These are phyloP conservation scores for Tuber magnatum DNA, from an alignment of 495 filamentous ascomycete genomes.

Conservation along the genomic window DNA sequence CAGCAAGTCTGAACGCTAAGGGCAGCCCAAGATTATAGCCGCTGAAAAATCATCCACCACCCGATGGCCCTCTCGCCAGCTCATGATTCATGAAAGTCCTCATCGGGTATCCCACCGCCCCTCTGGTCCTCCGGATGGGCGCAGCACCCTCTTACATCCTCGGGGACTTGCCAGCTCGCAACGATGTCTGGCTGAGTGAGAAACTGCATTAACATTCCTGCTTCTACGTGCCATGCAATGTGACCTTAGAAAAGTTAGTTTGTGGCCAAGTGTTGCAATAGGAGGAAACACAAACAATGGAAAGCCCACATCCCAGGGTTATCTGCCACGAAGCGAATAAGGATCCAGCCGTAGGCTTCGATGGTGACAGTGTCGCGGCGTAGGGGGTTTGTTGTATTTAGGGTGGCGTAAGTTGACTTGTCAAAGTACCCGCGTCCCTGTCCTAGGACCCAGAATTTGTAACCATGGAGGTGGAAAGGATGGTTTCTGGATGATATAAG, in stretches of 20 bases:
- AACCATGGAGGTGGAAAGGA: constrained; percentile 61
- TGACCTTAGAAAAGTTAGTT: constrained; percentile 38
- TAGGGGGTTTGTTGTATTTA: constrained; percentile 21
- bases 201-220: constrained; percentile 57
- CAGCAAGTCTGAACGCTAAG: neutral
- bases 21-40: neutral
- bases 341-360: constrained; percentile 44
- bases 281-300: constrained; percentile 32
- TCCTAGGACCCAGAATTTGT: constrained; percentile 54
- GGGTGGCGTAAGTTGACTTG: constrained; percentile 14
- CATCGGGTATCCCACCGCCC: constrained; percentile 47
- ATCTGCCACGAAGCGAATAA: constrained; percentile 47
- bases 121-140: constrained; percentile 44
- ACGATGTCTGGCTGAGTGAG: constrained; percentile 47
- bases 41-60: neutral
- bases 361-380: constrained; percentile 45
- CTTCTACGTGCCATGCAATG: constrained; percentile 54
- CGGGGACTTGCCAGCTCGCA: constrained; percentile 45
- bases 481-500: constrained; percentile 43
- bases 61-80: neutral
- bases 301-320: constrained; percentile 51
- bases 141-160: constrained; percentile 45
- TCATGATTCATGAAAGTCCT: constrained; percentile 41
- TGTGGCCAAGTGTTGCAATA: neutral
- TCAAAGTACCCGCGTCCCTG: constrained; percentile 51